Evolutionary conservation across 495 filamentous ascomycete species (phyloP).

Genomic region (Terfezia boudieri): DNA sequence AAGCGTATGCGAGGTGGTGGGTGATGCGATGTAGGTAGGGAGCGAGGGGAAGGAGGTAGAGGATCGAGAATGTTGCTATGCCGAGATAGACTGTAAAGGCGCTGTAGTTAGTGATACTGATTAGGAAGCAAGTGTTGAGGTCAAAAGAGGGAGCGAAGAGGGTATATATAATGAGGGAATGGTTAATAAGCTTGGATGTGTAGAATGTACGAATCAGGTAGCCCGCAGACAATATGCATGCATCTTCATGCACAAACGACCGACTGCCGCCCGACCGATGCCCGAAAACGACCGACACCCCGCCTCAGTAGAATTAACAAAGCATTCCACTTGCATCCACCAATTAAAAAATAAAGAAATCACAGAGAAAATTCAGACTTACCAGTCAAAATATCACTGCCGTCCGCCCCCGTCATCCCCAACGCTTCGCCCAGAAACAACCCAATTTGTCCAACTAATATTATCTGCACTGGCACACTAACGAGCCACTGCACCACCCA

Average conservation of each 20-base stretch:
- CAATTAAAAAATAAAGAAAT: not conserved
- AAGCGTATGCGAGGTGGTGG: conserved; percentile 54
- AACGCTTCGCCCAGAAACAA: conserved; percentile 51
- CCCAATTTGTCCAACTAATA: conserved; percentile 48
- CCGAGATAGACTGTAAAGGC: conserved; percentile 39
- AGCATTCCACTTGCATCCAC: not conserved
- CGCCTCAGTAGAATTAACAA: not conserved
- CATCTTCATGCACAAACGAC: too few relatives aligned
- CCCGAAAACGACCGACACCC: too few relatives aligned
- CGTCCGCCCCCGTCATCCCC: conserved; percentile 63
- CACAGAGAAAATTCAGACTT: not conserved
- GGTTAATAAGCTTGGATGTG: too few relatives aligned
- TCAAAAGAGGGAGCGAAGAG: too few relatives aligned
- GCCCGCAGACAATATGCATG: too few relatives aligned
- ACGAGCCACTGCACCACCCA: conserved; percentile 77
- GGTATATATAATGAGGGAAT: too few relatives aligned
- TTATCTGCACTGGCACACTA: conserved; percentile 50
- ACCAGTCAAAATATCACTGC: conserved; percentile 31
- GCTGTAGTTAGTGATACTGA: not conserved
- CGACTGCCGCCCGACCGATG: too few relatives aligned
- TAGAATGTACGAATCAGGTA: too few relatives aligned
- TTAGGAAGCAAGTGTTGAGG: too few relatives aligned
- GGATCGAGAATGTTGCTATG: conserved; percentile 39
- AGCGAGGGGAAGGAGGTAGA: conserved; percentile 53
- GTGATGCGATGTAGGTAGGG: conserved; percentile 77